phyloP scores from a whole-genome alignment of 1,284 basidiomycete genomes.

The Leccinum ponderosum region DNA sequence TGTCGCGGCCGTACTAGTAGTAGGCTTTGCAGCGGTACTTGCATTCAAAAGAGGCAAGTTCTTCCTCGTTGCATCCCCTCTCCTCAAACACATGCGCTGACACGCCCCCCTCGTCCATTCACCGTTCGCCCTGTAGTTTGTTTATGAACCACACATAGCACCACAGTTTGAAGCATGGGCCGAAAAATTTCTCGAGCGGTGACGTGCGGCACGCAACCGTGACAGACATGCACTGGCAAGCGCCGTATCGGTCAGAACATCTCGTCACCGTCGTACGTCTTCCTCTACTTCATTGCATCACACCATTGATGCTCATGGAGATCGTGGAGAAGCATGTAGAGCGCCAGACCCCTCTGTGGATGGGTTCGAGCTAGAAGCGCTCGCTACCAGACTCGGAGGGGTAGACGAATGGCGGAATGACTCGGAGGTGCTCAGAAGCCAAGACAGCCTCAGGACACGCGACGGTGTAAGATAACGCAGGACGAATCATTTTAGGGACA shows the following conservation, averaged over 20 bases:
- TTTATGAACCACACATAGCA: slow-evolving; percentile 64
- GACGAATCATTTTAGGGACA: slow-evolving; percentile 6
- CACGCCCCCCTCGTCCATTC: slow-evolving; percentile 7
- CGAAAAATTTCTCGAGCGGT: slow-evolving; percentile 43
- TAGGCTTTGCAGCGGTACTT: slow-evolving; percentile 39
- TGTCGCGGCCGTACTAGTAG: slow-evolving; percentile 35
- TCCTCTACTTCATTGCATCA: slow-evolving; percentile 9
- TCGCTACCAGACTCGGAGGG: slow-evolving; percentile 42
- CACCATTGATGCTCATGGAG: slow-evolving; percentile 4
- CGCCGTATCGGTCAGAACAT: slow-evolving; percentile 22
- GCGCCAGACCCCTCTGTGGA: slow-evolving; percentile 9
- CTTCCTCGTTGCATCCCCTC: background rate
- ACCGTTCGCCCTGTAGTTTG: slow-evolving; percentile 39
- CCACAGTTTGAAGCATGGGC: slow-evolving; percentile 54
- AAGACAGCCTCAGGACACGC: slow-evolving; percentile 5
- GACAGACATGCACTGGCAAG: slow-evolving; percentile 17
- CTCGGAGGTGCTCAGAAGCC: slow-evolving; percentile 35
- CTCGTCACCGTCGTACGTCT: slow-evolving; percentile 9
- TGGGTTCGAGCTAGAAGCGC: slow-evolving; percentile 49
- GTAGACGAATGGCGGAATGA: slow-evolving; percentile 53
- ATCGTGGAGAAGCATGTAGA: slow-evolving; percentile 12
- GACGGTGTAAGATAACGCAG: slow-evolving; percentile 18
- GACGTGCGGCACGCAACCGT: slow-evolving; percentile 35
- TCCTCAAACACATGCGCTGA: slow-evolving; percentile 24
- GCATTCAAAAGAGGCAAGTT: slow-evolving; percentile 47